These are phyloP conservation scores for Micractinium sp. DNA, from an alignment of 139 green algal species.

Conservation along the genomic window DNA sequence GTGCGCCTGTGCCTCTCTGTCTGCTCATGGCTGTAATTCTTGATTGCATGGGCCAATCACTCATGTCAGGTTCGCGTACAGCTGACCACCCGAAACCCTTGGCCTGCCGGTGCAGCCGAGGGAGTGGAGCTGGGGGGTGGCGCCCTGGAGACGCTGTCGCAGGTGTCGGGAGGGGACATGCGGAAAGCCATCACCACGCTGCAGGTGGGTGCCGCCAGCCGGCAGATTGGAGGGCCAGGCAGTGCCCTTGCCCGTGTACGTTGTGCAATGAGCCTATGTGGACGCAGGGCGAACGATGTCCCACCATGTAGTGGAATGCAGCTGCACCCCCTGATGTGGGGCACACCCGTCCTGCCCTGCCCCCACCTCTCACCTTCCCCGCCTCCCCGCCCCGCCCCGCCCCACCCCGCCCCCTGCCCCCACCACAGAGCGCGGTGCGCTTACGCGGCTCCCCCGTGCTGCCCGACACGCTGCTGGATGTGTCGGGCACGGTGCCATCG, in stretches of 20 bases:
- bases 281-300: too few relatives aligned
- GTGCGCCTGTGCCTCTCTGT: background rate
- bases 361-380: too few relatives aligned
- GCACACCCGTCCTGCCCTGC: background rate
- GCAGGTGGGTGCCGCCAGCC: conserved; percentile 63
- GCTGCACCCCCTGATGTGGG: background rate
- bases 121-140: conserved; percentile 68
- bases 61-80: too few relatives aligned
- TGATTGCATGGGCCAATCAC: too few relatives aligned
- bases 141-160: conserved; percentile 64
- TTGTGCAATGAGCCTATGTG: too few relatives aligned
- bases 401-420: too few relatives aligned
- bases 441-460: conserved; percentile 52
- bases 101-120: conserved; percentile 60
- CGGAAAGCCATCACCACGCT: conserved; percentile 91
- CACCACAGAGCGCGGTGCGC: conserved; percentile 57
- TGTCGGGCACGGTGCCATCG: conserved; percentile 57
- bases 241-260: background rate
- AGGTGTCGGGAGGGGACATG: conserved; percentile 86
- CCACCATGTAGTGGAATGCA: too few relatives aligned
- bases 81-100: background rate
- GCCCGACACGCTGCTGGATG: conserved; percentile 54
- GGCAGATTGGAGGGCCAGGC: background rate
- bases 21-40: too few relatives aligned
- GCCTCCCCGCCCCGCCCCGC: too few relatives aligned